These are phyloP conservation scores for Nicotiana paniculata DNA, from an alignment of 257 asterid genomes.

Conservation along the genomic window DNA sequence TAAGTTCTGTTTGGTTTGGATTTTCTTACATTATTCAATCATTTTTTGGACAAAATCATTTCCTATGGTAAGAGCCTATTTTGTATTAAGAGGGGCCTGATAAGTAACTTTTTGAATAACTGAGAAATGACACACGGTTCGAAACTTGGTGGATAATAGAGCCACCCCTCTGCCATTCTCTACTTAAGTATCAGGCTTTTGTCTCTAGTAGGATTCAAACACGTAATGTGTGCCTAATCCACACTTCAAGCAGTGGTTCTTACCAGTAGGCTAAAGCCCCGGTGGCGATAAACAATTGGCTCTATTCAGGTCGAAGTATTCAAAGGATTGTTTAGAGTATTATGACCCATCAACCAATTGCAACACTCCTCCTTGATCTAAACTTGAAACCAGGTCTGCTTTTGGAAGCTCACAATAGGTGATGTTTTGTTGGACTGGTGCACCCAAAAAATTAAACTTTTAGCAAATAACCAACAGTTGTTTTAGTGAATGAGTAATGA, in stretches of 20 bases:
- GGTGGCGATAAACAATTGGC: not conserved
- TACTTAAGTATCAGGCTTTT: too few species aligned
- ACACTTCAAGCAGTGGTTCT: too few species aligned
- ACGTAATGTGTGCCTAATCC: too few species aligned
- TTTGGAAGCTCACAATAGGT: not conserved
- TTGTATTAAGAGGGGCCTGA: not conserved
- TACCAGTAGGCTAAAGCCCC: too few species aligned
- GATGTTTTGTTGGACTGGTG: not conserved
- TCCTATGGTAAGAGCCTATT: not conserved
- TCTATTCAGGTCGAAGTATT: not conserved
- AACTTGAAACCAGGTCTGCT: not conserved
- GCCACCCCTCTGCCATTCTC: too few species aligned
- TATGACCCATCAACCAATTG: not conserved
- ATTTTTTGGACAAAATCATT: not conserved
- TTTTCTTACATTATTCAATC: not conserved
- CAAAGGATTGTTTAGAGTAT: not conserved
- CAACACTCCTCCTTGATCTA: not conserved
- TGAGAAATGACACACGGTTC: too few species aligned
- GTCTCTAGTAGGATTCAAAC: too few species aligned
- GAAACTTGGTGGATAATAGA: too few species aligned
- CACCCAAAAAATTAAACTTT: not conserved
- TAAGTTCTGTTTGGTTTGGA: not conserved
- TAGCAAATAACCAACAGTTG: not conserved
- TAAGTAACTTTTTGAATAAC: not conserved
- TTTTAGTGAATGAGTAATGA: not conserved